Conservation (phyloP, 805 yeast genomes). For the Nakazawaea siamensis region DNA sequence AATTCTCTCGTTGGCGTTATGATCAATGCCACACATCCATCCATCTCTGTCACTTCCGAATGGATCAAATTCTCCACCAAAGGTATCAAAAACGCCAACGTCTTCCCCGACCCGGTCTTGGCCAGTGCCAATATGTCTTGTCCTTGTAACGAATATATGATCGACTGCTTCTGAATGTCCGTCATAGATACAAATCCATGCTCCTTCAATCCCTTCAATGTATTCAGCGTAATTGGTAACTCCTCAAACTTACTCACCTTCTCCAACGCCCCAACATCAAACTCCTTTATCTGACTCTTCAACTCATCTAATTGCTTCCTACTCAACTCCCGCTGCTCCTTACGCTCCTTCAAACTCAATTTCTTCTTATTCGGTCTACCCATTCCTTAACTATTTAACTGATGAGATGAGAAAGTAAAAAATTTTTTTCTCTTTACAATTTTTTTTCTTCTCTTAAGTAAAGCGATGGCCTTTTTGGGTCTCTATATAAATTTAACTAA, state of each 20-base stretch:
- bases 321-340: slow-evolving; percentile 18
- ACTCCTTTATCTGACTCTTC: slow-evolving; percentile 43
- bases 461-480: too few relatives aligned
- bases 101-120: slow-evolving; percentile 85
- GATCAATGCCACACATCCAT: slow-evolving; percentile 83
- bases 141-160: slow-evolving; percentile 70
- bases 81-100: slow-evolving; percentile 80
- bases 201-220: slow-evolving; percentile 65
- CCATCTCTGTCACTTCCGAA: slow-evolving; percentile 70
- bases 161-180: slow-evolving; percentile 75
- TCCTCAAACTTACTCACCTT: slow-evolving; percentile 53
- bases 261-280: slow-evolving; percentile 32
- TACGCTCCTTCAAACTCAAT: slow-evolving; percentile 21
- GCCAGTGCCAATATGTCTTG: slow-evolving; percentile 83
- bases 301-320: slow-evolving; percentile 32
- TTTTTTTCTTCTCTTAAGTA: too few relatives aligned
- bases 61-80: slow-evolving; percentile 61
- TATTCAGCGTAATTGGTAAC: slow-evolving; percentile 61
- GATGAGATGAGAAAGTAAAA: not conserved
- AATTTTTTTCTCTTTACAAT: too few relatives aligned
- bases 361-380: slow-evolving; percentile 10
- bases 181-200: slow-evolving; percentile 78
- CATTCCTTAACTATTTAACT: not conserved
- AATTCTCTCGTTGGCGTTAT: slow-evolving; percentile 91
- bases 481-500: slow-evolving; percentile 8